Evolutionary conservation across 257 asterid genomes (phyloP).

Genomic region (Penstemon newberryi): DNA sequence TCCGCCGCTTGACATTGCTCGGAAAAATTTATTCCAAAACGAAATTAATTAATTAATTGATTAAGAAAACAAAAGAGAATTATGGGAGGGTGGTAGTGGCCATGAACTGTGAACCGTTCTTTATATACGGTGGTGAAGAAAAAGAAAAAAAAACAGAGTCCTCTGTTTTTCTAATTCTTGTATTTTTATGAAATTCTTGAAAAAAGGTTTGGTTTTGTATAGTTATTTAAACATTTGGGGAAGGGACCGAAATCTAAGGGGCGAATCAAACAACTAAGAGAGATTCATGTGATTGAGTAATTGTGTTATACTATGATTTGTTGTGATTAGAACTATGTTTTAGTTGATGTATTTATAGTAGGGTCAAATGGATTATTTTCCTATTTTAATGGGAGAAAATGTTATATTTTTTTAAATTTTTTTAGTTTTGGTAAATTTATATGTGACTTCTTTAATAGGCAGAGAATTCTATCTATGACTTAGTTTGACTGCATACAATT

Average conservation of each 20-base stretch:
- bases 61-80: not conserved
- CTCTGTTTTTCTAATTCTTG: not conserved
- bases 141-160: not conserved
- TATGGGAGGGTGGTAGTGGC: conserved; percentile 34
- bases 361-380: conserved; percentile 18
- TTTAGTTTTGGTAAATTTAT: conserved; percentile 19
- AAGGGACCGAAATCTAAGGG: conserved; percentile 37
- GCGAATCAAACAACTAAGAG: conserved; percentile 1
- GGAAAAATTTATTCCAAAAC: not conserved
- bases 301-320: conserved; percentile 5
- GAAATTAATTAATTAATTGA: too few species aligned
- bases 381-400: not conserved
- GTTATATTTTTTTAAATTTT: conserved; percentile 12
- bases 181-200: not conserved
- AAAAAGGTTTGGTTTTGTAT: not conserved
- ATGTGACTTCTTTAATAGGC: not conserved
- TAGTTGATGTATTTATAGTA: not conserved
- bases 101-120: conserved; percentile 45
- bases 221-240: not conserved
- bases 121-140: conserved; percentile 21
- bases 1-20: conserved; percentile 65
- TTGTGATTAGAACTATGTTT: conserved; percentile 1
- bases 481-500: too few species aligned
- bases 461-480: too few species aligned
- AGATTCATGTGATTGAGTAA: conserved; percentile 26